Conservation (phyloP, 176 grass and related monocot genomes). For the Ananas comosus region DNA sequence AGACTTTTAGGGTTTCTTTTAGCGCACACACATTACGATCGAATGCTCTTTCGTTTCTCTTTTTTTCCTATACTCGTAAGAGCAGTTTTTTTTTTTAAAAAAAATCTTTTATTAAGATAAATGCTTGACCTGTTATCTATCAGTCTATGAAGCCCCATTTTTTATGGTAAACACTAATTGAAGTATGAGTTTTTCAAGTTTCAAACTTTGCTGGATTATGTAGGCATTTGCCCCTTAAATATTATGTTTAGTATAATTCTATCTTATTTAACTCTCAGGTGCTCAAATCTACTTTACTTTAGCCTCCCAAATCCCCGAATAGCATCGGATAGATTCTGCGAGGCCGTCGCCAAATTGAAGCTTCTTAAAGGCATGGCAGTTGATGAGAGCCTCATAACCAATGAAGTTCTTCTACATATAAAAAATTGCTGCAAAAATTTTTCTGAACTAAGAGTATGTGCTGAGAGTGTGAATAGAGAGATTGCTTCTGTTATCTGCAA, state of each 20-base stretch:
- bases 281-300: constrained; percentile 42
- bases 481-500: constrained; percentile 48
- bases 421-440: constrained; percentile 32
- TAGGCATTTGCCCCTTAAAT: neutral
- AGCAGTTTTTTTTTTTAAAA: too few species aligned
- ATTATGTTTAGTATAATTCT: neutral
- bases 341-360: constrained; percentile 25
- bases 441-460: constrained; percentile 39
- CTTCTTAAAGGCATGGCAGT: constrained; percentile 59
- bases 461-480: constrained; percentile 35
- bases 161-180: too few species aligned
- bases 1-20: neutral
- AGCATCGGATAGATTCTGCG: constrained; percentile 26
- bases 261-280: constrained; percentile 21
- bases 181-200: neutral
- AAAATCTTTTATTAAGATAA: too few species aligned
- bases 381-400: constrained; percentile 36
- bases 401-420: constrained; percentile 40
- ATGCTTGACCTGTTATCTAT: too few species aligned
- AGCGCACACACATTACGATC: neutral
- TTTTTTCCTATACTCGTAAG: too few species aligned
- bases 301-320: constrained; percentile 38
- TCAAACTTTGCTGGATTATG: neutral
- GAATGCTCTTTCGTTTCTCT: too few species aligned
- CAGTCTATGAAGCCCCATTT: too few species aligned